Evolutionary conservation across 1,284 basidiomycete genomes (phyloP).

Genomic region (Thecaphora frezii): DNA sequence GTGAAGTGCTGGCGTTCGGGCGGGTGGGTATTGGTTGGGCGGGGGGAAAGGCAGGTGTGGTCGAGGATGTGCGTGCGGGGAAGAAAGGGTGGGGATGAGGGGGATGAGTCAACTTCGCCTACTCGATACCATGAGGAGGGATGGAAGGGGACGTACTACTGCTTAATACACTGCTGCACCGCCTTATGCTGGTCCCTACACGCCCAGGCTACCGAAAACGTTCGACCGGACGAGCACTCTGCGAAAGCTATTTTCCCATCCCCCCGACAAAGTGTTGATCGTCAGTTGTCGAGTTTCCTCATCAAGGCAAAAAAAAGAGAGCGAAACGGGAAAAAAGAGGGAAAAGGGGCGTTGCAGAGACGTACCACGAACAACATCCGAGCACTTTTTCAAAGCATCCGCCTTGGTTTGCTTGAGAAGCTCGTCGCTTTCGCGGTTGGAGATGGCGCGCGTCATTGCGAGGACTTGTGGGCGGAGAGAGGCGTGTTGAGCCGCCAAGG

Average conservation of each 20-base stretch:
- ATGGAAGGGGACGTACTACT: conserved; percentile 61
- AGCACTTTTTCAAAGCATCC: conserved; percentile 76
- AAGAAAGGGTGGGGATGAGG: too few species aligned
- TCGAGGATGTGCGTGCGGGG: too few species aligned
- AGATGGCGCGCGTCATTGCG: conserved; percentile 69
- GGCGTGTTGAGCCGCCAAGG: too few species aligned
- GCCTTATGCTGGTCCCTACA: conserved; percentile 72
- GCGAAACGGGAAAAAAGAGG: not conserved
- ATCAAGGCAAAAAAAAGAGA: not conserved
- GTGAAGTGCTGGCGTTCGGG: conserved; percentile 5
- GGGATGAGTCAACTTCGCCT: too few species aligned
- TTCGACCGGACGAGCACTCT: conserved; percentile 76
- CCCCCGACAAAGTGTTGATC: too few species aligned
- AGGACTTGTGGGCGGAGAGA: too few species aligned
- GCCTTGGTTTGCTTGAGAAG: conserved; percentile 79
- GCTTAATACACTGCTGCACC: conserved; percentile 77
- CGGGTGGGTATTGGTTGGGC: too few species aligned
- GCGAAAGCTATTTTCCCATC: conserved; percentile 90
- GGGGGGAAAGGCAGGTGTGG: too few species aligned
- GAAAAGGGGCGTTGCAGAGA: not conserved
- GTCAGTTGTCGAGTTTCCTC: too few species aligned
- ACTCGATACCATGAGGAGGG: too few species aligned
- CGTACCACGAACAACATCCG: conserved; percentile 72
- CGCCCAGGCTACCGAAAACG: conserved; percentile 79
- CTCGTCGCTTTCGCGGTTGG: conserved; percentile 82